phyloP scores from a whole-genome alignment of 2,329 filamentous ascomycete genomes.

The Ambrosiella xylebori region DNA sequence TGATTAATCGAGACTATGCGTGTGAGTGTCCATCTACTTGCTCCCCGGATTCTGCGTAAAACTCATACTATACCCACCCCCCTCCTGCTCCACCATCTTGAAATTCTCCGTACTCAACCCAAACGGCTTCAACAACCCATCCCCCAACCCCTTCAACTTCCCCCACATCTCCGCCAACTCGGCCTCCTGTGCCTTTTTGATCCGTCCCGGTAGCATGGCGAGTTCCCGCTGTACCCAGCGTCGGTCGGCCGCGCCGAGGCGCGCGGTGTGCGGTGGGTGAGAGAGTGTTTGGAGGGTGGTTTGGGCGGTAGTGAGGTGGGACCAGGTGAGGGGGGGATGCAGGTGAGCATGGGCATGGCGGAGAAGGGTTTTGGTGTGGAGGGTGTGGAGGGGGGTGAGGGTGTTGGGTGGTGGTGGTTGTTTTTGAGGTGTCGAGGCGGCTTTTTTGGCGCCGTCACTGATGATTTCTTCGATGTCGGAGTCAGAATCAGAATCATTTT shows the following conservation, averaged over 20 bases:
- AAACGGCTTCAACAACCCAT: conserved; percentile 83
- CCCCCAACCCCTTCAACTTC: conserved; percentile 82
- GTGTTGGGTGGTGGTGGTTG: conserved; percentile 3
- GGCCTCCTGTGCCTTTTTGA: conserved; percentile 63
- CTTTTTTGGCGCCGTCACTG: conserved; percentile 37
- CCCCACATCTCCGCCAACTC: conserved; percentile 97
- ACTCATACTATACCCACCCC: conserved; percentile 87
- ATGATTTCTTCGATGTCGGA: conserved; percentile 34
- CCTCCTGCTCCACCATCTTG: conserved; percentile 77
- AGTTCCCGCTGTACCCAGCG: conserved; percentile 17
- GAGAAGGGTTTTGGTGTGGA: conserved; percentile 69
- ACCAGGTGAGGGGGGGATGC: conserved; percentile 54
- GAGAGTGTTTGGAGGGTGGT: conserved; percentile 59
- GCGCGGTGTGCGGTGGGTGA: not conserved
- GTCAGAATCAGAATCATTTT: conserved; percentile 15
- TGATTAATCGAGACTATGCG: not conserved
- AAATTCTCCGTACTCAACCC: conserved; percentile 90
- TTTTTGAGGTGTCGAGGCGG: conserved; percentile 23
- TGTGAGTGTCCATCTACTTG: conserved; percentile 1
- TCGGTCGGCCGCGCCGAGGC: not conserved
- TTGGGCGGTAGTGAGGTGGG: conserved; percentile 56
- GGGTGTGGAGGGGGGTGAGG: conserved; percentile 28
- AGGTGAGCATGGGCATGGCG: conserved; percentile 57
- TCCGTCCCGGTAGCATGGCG: conserved; percentile 15
- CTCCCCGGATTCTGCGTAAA: conserved; percentile 32